These are phyloP conservation scores for Syzygium grande DNA, from an alignment of 345 rosid genomes.

Conservation along the genomic window DNA sequence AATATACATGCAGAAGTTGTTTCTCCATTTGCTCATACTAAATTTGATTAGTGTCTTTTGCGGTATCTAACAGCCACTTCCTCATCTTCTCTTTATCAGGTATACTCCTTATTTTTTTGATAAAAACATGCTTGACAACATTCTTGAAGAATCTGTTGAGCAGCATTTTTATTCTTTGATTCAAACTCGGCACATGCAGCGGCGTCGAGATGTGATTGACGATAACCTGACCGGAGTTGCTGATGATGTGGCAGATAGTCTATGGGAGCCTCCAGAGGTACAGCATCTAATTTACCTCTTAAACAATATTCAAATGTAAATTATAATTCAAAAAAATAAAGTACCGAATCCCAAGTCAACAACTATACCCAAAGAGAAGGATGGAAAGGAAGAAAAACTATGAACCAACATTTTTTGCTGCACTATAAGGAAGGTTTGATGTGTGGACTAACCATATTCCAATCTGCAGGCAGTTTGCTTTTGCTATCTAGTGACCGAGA, in stretches of 20 bases:
- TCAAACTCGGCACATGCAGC: constrained; percentile 82
- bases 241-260: constrained; percentile 85
- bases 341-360: neutral
- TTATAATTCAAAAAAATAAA: neutral
- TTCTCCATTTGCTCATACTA: neutral
- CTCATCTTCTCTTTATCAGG: constrained; percentile 34
- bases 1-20: neutral
- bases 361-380: neutral
- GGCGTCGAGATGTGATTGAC: constrained; percentile 73
- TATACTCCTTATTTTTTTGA: constrained; percentile 96
- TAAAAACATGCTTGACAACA: constrained; percentile 82
- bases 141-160: constrained; percentile 93
- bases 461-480: neutral
- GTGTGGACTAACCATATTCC: neutral
- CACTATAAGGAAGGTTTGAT: neutral
- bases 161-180: constrained; percentile 83
- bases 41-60: neutral
- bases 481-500: neutral
- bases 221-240: constrained; percentile 72
- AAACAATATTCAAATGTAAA: neutral
- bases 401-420: neutral
- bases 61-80: neutral
- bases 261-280: constrained; percentile 96
- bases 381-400: neutral
- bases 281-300: neutral